Evolutionary conservation across 2,329 filamentous ascomycete genomes (phyloP).

Genomic region (Tolypocladium capitatum): DNA sequence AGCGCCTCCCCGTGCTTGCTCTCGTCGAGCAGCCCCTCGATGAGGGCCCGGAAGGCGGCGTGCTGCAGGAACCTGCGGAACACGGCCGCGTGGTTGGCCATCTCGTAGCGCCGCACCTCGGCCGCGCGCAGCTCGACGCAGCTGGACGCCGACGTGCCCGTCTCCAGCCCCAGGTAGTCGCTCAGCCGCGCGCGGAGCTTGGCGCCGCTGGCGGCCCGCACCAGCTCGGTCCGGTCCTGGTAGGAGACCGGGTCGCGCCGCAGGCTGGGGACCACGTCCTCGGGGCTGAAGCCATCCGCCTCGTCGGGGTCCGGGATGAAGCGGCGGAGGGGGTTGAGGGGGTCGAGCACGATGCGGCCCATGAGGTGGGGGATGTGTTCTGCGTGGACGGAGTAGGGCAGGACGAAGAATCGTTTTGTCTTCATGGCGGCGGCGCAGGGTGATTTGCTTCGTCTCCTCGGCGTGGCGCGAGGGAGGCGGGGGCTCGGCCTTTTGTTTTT

Average conservation of each 20-base stretch:
- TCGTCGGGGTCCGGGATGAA: neutral
- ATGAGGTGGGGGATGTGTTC: neutral
- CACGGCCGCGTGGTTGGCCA: neutral
- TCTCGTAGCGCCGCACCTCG: neutral
- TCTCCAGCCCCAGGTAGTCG: neutral
- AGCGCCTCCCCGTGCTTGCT: neutral
- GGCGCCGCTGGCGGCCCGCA: neutral
- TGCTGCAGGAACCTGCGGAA: neutral
- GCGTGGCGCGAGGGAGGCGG: neutral
- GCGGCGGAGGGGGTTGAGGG: neutral
- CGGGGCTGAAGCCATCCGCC: neutral
- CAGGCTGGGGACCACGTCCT: neutral
- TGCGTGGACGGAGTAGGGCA: neutral
- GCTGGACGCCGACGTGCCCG: neutral
- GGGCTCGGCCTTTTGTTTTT: conserved; percentile 27
- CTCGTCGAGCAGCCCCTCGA: neutral
- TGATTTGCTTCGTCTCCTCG: neutral
- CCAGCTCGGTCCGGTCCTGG: neutral
- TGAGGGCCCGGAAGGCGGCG: neutral
- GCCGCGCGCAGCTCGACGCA: neutral
- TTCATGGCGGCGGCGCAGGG: neutral
- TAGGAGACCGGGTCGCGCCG: neutral
- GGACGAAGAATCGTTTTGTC: neutral
- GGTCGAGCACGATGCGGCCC: neutral
- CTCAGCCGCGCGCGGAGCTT: neutral